Conservation (phyloP, 2,329 filamentous ascomycete species). For the Epichloe scottii region DNA sequence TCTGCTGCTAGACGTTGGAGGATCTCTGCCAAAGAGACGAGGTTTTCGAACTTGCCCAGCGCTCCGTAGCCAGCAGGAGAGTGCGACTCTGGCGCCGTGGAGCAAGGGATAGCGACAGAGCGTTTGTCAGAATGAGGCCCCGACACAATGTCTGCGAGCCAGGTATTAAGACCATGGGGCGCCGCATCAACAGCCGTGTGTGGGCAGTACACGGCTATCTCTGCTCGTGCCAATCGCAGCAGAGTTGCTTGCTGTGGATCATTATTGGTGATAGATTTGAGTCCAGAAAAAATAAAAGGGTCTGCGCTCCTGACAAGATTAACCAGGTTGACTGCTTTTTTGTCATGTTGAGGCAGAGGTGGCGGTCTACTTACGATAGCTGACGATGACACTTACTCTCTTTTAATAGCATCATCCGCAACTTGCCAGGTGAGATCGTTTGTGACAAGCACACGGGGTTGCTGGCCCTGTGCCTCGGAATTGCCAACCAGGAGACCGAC, state of each 20-base stretch:
- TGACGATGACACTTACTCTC: conserved; percentile 66
- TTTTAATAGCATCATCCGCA: conserved; percentile 78
- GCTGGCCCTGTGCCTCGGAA: conserved; percentile 19
- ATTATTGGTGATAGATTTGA: conserved; percentile 75
- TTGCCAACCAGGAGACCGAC: conserved; percentile 64
- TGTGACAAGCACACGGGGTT: conserved; percentile 43
- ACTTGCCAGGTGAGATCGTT: conserved; percentile 86
- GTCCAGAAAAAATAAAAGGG: conserved; percentile 87
- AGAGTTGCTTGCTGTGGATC: conserved; percentile 83
- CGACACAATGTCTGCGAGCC: conserved; percentile 79
- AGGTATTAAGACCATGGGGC: conserved; percentile 76
- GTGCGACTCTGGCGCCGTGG: conserved; percentile 28
- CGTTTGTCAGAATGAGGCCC: conserved; percentile 30
- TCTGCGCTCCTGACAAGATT: conserved; percentile 36
- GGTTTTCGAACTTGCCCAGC: conserved; percentile 27
- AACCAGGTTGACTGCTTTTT: too few relatives aligned
- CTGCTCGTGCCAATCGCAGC: conserved; percentile 67
- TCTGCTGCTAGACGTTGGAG: conserved; percentile 46
- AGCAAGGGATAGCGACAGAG: conserved; percentile 33
- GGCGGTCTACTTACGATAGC: conserved; percentile 57
- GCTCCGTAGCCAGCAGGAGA: conserved; percentile 41
- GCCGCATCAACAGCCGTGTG: conserved; percentile 92
- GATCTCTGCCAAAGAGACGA: conserved; percentile 30
- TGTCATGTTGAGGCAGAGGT: neutral
- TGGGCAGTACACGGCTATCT: conserved; percentile 90